phyloP scores from a whole-genome alignment of 2,329 filamentous ascomycete genomes.

The Fusarium pilosicola region DNA sequence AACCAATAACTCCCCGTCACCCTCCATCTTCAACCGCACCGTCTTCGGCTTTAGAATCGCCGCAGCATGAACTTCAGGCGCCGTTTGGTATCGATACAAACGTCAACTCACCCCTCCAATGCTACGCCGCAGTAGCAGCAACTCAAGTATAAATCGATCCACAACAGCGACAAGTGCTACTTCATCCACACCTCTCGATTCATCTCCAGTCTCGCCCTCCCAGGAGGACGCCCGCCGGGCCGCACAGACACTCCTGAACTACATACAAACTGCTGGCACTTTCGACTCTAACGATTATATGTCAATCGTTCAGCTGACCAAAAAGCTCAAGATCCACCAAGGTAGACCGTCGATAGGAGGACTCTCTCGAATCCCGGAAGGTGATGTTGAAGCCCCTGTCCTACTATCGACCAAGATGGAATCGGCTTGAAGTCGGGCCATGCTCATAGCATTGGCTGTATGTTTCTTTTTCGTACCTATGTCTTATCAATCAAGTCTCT shows the following conservation, averaged over 20 bases:
- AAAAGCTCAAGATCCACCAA: conserved; percentile 78
- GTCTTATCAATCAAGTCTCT: conserved; percentile 24
- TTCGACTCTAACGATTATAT: conserved; percentile 82
- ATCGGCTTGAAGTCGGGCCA: conserved; percentile 35
- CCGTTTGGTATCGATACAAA: conserved; percentile 58
- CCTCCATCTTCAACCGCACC: conserved; percentile 58
- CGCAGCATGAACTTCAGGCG: conserved; percentile 58
- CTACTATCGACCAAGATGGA: conserved; percentile 45
- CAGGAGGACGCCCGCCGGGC: conserved; percentile 88
- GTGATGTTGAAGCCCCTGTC: conserved; percentile 61
- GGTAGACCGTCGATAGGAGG: conserved; percentile 55
- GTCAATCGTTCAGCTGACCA: conserved; percentile 82
- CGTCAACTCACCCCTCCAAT: conserved; percentile 52
- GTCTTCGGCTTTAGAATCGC: conserved; percentile 63
- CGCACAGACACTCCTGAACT: conserved; percentile 82
- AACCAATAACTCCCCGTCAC: conserved; percentile 62
- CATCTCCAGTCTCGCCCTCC: conserved; percentile 73
- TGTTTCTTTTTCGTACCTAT: conserved; percentile 19
- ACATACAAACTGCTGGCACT: conserved; percentile 78
- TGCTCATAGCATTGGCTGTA: neutral
- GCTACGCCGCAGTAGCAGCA: conserved; percentile 49
- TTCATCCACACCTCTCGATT: conserved; percentile 54
- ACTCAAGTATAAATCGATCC: conserved; percentile 48
- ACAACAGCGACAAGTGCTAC: conserved; percentile 30
- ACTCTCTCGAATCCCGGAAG: conserved; percentile 65